Evolutionary conservation across 768 basidiomycete species (phyloP), one percentile per base, ranked within the genome.

Genomic region (Suillus plorans): DNA sequence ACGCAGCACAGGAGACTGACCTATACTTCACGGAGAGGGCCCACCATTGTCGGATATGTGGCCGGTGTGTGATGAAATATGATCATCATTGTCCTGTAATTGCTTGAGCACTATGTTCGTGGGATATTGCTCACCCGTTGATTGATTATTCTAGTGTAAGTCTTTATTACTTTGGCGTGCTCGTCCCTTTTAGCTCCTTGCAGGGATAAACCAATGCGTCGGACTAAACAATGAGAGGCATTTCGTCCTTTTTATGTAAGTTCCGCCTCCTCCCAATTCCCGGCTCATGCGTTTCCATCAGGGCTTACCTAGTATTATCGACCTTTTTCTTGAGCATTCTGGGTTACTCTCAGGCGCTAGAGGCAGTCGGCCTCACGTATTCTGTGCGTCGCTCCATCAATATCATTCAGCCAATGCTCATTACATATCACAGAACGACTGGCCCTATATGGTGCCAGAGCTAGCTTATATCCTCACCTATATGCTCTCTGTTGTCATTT

Each of bases 131-230:
- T 64, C 22, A 61, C 63, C 37, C 52, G 12, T 31, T 20, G 47
- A 62, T 41, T 63, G n/a, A 57, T 57, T 65, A 42, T 9, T 59
- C 36, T 55, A 83, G 81, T 83, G 82, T 83, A 66, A 71, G 81
- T 76, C n/a, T 41, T 41, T 28, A 56, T 45, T 36, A 45, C 31
- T 44, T 61, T 63, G 5, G 36, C 14, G 5, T 5, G 31, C 59
- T 61, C 36, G 42, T 52, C 28, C 44, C 28, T 57, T 52, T 72
- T 12, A 70, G 31, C 18, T 6, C 5, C 10, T 28, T 20, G 42
- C 72, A 95, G 94, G 95, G 95, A 87, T 98, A 59, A 98, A 98
- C 76, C 94, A 95, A 85, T 99, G 97, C 73, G 97, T 99, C 52
- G 97, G 97, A 13, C 76, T 99, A 8, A 83, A 97, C 73, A 99